phyloP scores from a whole-genome alignment of 352 stramenopile genomes.

The Pythium myriotylum region DNA sequence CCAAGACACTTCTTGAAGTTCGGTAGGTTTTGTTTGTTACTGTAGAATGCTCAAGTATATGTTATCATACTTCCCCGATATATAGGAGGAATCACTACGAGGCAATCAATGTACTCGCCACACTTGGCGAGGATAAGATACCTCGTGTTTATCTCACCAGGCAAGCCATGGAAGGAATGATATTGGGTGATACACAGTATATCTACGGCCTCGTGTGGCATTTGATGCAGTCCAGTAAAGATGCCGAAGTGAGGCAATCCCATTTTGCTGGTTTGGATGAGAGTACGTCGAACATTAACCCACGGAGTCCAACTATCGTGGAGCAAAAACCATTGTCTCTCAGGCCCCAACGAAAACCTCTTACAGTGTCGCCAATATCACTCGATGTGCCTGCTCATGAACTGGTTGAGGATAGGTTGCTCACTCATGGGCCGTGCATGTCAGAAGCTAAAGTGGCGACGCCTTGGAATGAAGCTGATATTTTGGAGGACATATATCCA shows the following conservation, averaged over 20 bases:
- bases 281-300: too few relatives aligned
- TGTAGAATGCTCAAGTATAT: too few relatives aligned
- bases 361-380: not conserved
- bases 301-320: too few relatives aligned
- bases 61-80: too few relatives aligned
- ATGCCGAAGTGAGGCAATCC: not conserved
- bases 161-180: slow-evolving; percentile 37
- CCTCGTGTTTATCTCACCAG: slow-evolving; percentile 18
- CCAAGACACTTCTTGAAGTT: slow-evolving; percentile 22
- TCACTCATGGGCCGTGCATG: not conserved
- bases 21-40: slow-evolving; percentile 1
- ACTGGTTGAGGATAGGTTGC: slow-evolving; percentile 20
- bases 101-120: not conserved
- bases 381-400: slow-evolving; percentile 30
- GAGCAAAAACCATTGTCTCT: too few relatives aligned
- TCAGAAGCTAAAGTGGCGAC: not conserved
- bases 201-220: slow-evolving; percentile 56
- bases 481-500: not conserved
- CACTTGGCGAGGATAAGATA: not conserved
- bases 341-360: too few relatives aligned
- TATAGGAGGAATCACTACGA: slow-evolving; percentile 15
- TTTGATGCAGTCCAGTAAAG: slow-evolving; percentile 40
- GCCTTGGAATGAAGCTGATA: slow-evolving; percentile 2
- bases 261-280: too few relatives aligned
- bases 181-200: slow-evolving; percentile 50